phyloP scores from a whole-genome alignment of 2,329 filamentous ascomycete species.

The Aspergillus brunneoviolaceus region DNA sequence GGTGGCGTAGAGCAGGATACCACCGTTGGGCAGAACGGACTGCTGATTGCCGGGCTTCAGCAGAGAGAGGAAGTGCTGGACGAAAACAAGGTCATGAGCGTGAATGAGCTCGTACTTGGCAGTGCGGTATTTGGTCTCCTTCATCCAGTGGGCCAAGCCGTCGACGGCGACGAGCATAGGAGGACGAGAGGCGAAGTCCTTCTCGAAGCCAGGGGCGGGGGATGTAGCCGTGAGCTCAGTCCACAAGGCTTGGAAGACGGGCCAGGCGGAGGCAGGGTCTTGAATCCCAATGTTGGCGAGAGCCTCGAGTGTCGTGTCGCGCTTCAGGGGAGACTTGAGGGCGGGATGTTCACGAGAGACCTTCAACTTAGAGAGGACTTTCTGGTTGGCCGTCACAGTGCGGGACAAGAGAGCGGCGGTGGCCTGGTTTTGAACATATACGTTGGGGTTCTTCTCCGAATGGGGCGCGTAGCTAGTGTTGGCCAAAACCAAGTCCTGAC shows the following conservation, averaged over 20 bases:
- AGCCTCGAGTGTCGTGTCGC: conserved; percentile 62
- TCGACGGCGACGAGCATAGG: conserved; percentile 76
- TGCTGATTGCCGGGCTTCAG: conserved; percentile 49
- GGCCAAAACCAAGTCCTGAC: conserved; percentile 76
- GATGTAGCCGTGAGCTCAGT: conserved; percentile 65
- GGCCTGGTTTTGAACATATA: conserved; percentile 78
- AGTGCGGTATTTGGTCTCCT: conserved; percentile 70
- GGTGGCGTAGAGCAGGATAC: conserved; percentile 72
- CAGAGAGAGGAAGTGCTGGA: conserved; percentile 72
- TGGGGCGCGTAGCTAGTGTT: conserved; percentile 77
- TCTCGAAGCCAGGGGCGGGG: conserved; percentile 44
- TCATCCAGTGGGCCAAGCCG: conserved; percentile 78
- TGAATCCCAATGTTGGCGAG: conserved; percentile 68
- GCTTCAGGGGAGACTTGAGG: conserved; percentile 60
- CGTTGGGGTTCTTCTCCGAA: conserved; percentile 51
- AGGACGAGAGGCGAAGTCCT: conserved; percentile 50
- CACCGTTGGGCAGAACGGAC: conserved; percentile 65
- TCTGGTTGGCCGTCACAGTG: conserved; percentile 70
- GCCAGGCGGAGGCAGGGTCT: conserved; percentile 76
- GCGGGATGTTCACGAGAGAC: conserved; percentile 56
- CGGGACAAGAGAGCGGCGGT: conserved; percentile 70
- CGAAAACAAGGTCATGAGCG: conserved; percentile 76
- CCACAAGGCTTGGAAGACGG: conserved; percentile 79
- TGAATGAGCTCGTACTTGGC: conserved; percentile 73
- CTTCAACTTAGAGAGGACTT: conserved; percentile 57